Evolutionary conservation across 768 basidiomycete species (phyloP).

Genomic region (Pisolithus microcarpus): DNA sequence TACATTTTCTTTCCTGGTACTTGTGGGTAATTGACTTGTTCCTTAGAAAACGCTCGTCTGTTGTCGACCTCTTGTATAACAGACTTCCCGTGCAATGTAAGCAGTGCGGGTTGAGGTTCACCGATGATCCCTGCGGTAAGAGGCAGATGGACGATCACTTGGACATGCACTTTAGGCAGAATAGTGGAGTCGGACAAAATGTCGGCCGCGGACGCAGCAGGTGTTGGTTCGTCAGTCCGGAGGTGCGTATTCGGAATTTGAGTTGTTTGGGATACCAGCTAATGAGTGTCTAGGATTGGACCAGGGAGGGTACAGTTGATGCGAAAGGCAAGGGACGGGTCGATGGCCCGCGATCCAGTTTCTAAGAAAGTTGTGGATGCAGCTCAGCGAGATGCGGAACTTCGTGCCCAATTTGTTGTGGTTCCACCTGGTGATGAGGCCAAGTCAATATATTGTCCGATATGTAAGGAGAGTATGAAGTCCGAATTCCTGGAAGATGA

Average conservation of each 20-base stretch:
- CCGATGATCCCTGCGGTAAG: slow-evolving; percentile 64
- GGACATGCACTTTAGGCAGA: slow-evolving; percentile 95
- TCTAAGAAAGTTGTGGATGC: slow-evolving; percentile 57
- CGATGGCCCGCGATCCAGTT: slow-evolving; percentile 41
- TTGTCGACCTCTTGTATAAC: slow-evolving; percentile 64
- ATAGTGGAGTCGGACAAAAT: slow-evolving; percentile 73
- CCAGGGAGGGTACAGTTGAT: slow-evolving; percentile 55
- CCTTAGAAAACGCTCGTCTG: slow-evolving; percentile 42
- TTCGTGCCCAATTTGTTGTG: slow-evolving; percentile 73
- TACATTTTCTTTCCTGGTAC: neutral
- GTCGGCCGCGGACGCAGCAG: slow-evolving; percentile 81
- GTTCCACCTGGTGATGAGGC: slow-evolving; percentile 89
- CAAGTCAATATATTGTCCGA: slow-evolving; percentile 78
- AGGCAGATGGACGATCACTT: slow-evolving; percentile 80
- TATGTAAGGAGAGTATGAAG: slow-evolving; percentile 92
- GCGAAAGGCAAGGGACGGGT: slow-evolving; percentile 64
- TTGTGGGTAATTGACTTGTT: neutral
- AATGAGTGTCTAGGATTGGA: slow-evolving; percentile 69
- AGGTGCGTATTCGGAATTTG: slow-evolving; percentile 45
- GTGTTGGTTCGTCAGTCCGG: slow-evolving; percentile 79
- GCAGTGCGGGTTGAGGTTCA: slow-evolving; percentile 87
- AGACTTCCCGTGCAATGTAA: slow-evolving; percentile 79
- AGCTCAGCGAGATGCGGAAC: slow-evolving; percentile 68
- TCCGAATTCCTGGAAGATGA: slow-evolving; percentile 91
- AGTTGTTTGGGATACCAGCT: slow-evolving; percentile 6